Percentiles rank a stretch among this genome's conserved stretches.
Evolutionary conservation across 805 yeast genomes (phyloP).

Genomic region (Ogataea ganodermae): DNA sequence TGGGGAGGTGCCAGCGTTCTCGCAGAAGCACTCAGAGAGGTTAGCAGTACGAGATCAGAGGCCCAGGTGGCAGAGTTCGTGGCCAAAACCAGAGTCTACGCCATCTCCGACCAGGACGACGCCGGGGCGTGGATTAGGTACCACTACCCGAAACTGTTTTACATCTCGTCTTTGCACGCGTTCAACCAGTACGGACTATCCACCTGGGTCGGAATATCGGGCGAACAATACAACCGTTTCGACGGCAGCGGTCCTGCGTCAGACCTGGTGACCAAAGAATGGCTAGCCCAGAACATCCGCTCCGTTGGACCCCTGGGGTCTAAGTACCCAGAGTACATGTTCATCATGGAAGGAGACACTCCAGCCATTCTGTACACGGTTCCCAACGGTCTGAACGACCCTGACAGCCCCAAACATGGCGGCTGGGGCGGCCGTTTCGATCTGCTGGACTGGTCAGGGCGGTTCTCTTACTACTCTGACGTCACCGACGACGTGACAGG

Average conservation of each 20-base stretch:
- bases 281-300: constrained; percentile 29
- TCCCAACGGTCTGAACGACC: constrained; percentile 36
- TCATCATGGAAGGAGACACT: constrained; percentile 37
- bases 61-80: constrained; percentile 20
- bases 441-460: constrained; percentile 24
- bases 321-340: constrained; percentile 28
- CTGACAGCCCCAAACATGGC: constrained; percentile 34
- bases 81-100: constrained; percentile 27
- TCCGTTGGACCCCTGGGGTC: constrained; percentile 32
- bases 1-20: constrained; percentile 38
- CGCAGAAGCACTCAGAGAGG: constrained; percentile 35
- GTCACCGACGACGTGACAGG: constrained; percentile 30
- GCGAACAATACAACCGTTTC: constrained; percentile 22
- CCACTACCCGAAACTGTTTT: constrained; percentile 29
- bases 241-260: constrained; percentile 33
- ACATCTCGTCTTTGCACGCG: constrained; percentile 32
- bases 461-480: constrained; percentile 28
- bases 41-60: constrained; percentile 20
- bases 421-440: constrained; percentile 40
- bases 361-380: constrained; percentile 31
- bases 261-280: constrained; percentile 27
- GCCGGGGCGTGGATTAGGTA: constrained; percentile 36
- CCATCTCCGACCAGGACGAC: constrained; percentile 38
- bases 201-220: constrained; percentile 37
- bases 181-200: constrained; percentile 33